Conservation (phyloP, 768 basidiomycete genomes). For the Podaxis sp. region DNA sequence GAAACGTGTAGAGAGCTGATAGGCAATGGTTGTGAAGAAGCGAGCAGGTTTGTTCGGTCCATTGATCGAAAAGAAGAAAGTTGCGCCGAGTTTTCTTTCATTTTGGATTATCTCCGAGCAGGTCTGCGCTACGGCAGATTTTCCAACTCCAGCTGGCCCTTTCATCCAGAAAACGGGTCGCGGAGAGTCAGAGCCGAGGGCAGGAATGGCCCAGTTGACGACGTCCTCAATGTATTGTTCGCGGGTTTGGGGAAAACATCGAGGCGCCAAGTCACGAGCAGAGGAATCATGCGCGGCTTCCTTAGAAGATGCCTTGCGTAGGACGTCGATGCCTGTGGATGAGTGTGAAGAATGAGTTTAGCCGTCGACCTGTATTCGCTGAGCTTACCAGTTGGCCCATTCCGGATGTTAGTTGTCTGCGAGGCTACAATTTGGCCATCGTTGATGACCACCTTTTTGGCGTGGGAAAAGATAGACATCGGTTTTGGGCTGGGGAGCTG, state of each 20-base stretch:
- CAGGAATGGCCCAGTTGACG: background rate
- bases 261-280: background rate
- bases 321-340: background rate
- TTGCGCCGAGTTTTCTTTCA: background rate
- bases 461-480: background rate
- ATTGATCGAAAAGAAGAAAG: background rate
- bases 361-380: background rate
- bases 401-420: background rate
- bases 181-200: background rate
- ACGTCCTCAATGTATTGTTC: slow-evolving; percentile 13
- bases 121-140: background rate
- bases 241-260: background rate
- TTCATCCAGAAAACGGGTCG: background rate
- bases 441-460: background rate
- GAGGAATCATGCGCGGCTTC: background rate
- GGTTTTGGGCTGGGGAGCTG: background rate
- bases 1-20: background rate
- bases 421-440: background rate
- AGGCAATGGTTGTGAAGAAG: slow-evolving; percentile 5
- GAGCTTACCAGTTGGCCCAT: background rate
- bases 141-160: background rate
- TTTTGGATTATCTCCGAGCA: background rate
- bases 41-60: background rate
- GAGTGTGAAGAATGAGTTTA: background rate
- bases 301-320: background rate